phyloP scores from a whole-genome alignment of 2,329 filamentous ascomycete genomes.

The Arthrobotrys musiformis region DNA sequence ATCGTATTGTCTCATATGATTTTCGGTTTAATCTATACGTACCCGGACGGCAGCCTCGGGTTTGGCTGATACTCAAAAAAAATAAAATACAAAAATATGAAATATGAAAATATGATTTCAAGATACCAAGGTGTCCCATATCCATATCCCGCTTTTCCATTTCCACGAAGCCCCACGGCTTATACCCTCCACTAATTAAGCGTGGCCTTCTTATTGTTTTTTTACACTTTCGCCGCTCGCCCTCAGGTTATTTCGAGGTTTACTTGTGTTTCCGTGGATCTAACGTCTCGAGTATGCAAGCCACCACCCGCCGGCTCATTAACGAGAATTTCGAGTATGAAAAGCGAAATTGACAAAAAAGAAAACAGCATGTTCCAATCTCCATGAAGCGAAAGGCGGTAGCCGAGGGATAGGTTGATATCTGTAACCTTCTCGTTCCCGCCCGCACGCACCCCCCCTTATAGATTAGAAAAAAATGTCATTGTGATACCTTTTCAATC shows the following conservation, averaged over 20 bases:
- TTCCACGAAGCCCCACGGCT: no score
- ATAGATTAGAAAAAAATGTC: slow-evolving; percentile 5
- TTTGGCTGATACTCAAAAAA: slow-evolving; percentile 3
- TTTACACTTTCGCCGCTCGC: neutral
- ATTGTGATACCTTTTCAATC: slow-evolving; percentile 3
- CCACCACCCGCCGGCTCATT: slow-evolving; percentile 49
- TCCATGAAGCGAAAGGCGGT: slow-evolving; percentile 7
- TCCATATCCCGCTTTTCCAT: neutral
- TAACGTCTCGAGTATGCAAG: slow-evolving; percentile 50
- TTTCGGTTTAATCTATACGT: slow-evolving; percentile 15
- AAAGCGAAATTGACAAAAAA: slow-evolving; percentile 5
- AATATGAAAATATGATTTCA: neutral
- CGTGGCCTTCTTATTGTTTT: neutral
- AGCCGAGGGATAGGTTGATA: slow-evolving; percentile 10
- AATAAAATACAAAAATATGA: neutral
- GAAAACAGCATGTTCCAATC: neutral
- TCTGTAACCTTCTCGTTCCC: slow-evolving; percentile 4
- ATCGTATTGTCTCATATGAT: neutral
- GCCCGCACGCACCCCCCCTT: neutral
- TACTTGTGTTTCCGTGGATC: slow-evolving; percentile 28
- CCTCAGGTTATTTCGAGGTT: neutral
- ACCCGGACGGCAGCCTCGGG: slow-evolving; percentile 11
- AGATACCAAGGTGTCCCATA: neutral
- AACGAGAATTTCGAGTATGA: slow-evolving; percentile 29
- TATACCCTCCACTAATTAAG: neutral